Evolutionary conservation across 345 rosid genomes (phyloP).

Genomic region (Eucalyptus tenuipes): DNA sequence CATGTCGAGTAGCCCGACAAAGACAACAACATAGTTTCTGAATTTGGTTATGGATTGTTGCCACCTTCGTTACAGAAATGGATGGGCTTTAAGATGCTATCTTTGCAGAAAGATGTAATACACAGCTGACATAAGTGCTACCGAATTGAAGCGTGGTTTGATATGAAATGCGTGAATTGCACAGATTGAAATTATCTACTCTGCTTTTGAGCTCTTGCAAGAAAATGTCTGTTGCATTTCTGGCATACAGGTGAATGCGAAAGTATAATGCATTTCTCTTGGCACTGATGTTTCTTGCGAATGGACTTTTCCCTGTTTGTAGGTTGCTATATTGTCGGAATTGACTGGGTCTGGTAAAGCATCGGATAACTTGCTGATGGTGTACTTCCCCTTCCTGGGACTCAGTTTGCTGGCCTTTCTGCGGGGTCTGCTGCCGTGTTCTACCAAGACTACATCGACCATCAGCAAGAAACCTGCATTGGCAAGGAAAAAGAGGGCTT

Average conservation of each 20-base stretch:
- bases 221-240: neutral
- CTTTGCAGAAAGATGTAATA: neutral
- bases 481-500: conserved; percentile 54
- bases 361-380: conserved; percentile 34
- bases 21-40: neutral
- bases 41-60: neutral
- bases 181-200: neutral
- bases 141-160: neutral
- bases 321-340: conserved; percentile 63
- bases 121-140: neutral
- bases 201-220: neutral
- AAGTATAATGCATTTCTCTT: neutral
- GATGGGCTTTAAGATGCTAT: neutral
- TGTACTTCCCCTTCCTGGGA: conserved; percentile 52
- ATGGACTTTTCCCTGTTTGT: neutral
- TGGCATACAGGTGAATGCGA: neutral
- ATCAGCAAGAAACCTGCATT: conserved; percentile 23
- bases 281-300: neutral
- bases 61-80: neutral
- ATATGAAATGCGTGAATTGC: neutral
- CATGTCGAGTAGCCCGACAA: neutral
- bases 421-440: conserved; percentile 37
- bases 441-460: conserved; percentile 1
- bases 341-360: conserved; percentile 47
- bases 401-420: conserved; percentile 38